Base-by-base conservation (phyloP, 2,329 filamentous ascomycete genomes). In the Calonectria hongkongensis region DNA sequence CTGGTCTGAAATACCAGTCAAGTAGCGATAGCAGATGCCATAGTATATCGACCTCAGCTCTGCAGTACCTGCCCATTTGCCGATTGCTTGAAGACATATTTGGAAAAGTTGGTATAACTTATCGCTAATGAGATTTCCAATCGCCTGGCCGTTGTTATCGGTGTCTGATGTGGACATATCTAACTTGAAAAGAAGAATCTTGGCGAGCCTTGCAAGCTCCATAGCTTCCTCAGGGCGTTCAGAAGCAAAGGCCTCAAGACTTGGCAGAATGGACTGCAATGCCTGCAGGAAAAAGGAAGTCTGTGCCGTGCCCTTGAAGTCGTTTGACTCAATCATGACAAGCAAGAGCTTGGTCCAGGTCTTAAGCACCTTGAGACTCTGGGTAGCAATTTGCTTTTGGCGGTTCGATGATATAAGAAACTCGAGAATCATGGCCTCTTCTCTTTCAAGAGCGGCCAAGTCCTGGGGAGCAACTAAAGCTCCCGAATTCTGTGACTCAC, bases 31-130 rank as follows among this genome's bases (percentile, higher is more conserved):
- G 85, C 94, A 96, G 78, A 98, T 98, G 79, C 94, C 94, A 83
- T 98, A 99, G 84, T 98, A 96, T 27, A 94, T 90, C 71, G 97
- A 92, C 64, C 97, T 92, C 47, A 99, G 86, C 68, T 92, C 89
- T 18, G 94, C 87, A 66, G 91, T 92, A 5, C 93, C 92, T 2
- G 92, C 89, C 80, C 94, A 93, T 73, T 94, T 92, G 75, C 93
- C 91, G 68, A 98, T 93, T 6, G 95, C 95, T 78, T 93, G 90
- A 16, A 98, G 88, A 74, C 94, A 96, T 47, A 95, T 91, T 74
- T 98, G 94, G 88, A 99, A 98, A 4, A 98, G 90, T 81, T 98
- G 94, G 81, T 95, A 96, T 0, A 98, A 89, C 80, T 97, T 95
- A 82, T 98, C 96, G 81, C 95, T 94, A 41, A 97, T 92, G 30